phyloP scores from a whole-genome alignment of 1,139 yeast species.

The Debaryomyces nepalensis region DNA sequence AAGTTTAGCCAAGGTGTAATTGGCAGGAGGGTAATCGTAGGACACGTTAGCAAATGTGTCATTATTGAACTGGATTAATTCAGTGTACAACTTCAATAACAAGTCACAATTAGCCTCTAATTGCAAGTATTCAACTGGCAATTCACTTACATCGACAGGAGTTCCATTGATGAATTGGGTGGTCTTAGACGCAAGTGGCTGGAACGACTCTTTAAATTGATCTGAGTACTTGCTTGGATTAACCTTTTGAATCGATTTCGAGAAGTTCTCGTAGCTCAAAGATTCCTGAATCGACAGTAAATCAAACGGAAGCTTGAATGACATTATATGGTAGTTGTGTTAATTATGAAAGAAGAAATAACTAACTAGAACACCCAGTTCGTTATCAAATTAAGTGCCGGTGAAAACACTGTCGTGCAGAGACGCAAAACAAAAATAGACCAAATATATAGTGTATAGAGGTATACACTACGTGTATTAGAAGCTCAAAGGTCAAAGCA shows the following conservation, averaged over 20 bases:
- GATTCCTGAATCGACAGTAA: constrained; percentile 54
- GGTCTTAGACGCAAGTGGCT: constrained; percentile 50
- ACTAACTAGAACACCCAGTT: background rate
- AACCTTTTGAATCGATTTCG: constrained; percentile 44
- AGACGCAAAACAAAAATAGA: background rate
- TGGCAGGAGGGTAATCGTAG: constrained; percentile 77
- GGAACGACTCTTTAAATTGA: constrained; percentile 46
- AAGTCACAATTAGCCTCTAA: constrained; percentile 70
- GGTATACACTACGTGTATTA: no score
- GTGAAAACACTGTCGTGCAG: constrained; percentile 2
- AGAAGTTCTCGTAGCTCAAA: constrained; percentile 44
- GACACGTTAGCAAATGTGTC: constrained; percentile 68
- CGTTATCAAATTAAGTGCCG: background rate
- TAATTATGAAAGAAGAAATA: background rate
- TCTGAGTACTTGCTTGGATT: constrained; percentile 46
- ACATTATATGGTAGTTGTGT: constrained; percentile 34
- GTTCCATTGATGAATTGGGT: constrained; percentile 32
- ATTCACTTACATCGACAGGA: constrained; percentile 56
- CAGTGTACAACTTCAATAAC: constrained; percentile 61
- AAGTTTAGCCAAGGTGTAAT: constrained; percentile 47
- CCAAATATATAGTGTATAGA: no score
- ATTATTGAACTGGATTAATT: constrained; percentile 58
- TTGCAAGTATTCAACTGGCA: constrained; percentile 72
- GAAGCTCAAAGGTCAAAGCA: background rate
- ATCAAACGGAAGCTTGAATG: constrained; percentile 56